A percentile compares a stretch with the other conserved stretches of the same genome.
phyloP scores from a whole-genome alignment of 495 filamentous ascomycete genomes.

The Lasiosphaeris hirsuta region DNA sequence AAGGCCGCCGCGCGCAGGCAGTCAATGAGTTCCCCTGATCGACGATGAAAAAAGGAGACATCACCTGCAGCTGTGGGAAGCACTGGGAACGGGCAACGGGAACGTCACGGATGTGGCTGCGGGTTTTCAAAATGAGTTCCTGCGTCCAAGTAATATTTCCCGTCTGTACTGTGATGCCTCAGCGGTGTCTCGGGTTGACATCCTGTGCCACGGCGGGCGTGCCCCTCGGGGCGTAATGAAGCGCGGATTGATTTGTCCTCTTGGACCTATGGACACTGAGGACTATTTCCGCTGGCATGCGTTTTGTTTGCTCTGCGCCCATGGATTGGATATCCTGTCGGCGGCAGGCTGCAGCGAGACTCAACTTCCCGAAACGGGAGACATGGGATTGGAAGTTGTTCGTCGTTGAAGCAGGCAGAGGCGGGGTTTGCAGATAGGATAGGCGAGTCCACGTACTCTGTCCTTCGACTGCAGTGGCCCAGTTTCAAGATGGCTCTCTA shows the following conservation, averaged over 20 bases:
- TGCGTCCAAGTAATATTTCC: not conserved
- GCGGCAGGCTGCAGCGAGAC: not conserved
- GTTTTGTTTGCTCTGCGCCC: not conserved
- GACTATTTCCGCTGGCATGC: too few relatives aligned
- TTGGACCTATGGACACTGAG: not conserved
- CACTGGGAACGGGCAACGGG: not conserved
- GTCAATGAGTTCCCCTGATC: too few relatives aligned
- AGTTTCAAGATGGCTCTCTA: not conserved
- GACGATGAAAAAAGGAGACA: too few relatives aligned
- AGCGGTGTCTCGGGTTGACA: slow-evolving; percentile 8
- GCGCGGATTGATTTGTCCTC: not conserved
- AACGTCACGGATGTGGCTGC: not conserved
- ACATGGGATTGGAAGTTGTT: too few relatives aligned
- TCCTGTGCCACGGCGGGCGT: slow-evolving; percentile 6
- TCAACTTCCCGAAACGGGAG: too few relatives aligned
- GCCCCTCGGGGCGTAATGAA: not conserved
- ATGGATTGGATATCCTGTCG: slow-evolving; percentile 1
- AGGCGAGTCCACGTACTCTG: too few relatives aligned
- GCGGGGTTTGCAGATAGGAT: too few relatives aligned
- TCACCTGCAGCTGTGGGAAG: too few relatives aligned
- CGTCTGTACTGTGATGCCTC: not conserved
- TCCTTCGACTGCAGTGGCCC: not conserved
- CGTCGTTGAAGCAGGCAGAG: too few relatives aligned
- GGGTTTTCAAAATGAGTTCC: too few relatives aligned
- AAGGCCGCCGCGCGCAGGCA: too few relatives aligned